Evolutionary conservation across 2,329 filamentous ascomycete species (phyloP).

Genomic region (Aspergillus sp.): DNA sequence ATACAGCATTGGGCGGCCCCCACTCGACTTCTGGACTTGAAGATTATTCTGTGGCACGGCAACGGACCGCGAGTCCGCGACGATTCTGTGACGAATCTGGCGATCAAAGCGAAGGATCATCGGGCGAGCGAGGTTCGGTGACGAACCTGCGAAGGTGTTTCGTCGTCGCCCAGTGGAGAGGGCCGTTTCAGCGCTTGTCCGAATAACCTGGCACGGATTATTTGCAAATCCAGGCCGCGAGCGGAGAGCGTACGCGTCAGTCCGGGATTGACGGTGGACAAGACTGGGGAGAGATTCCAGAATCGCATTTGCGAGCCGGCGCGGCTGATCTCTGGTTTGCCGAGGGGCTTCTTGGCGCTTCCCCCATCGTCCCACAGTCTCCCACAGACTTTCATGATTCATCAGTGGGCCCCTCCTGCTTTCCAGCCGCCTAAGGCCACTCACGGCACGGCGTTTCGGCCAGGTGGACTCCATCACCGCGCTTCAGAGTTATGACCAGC

Average conservation of each 20-base stretch:
- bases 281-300: conserved; percentile 6
- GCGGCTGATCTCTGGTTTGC: conserved; percentile 19
- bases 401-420: conserved; percentile 4
- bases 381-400: neutral
- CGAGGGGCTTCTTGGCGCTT: conserved; percentile 25
- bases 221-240: neutral
- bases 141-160: neutral
- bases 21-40: neutral
- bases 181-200: neutral
- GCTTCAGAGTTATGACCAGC: neutral
- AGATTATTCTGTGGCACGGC: neutral
- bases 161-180: conserved; percentile 1
- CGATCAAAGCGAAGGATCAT: neutral
- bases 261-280: conserved; percentile 6
- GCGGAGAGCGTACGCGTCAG: conserved; percentile 7
- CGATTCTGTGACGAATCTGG: neutral
- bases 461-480: neutral
- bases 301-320: conserved; percentile 17
- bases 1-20: neutral
- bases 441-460: neutral
- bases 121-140: neutral
- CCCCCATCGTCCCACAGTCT: conserved; percentile 1
- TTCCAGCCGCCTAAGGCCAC: conserved; percentile 4
- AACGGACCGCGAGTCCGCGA: neutral
- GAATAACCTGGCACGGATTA: neutral